Percentiles rank a stretch among this genome's conserved stretches.
phyloP scores from a whole-genome alignment of 306 rosid genomes.

The Elaeagnus macrophylla region DNA sequence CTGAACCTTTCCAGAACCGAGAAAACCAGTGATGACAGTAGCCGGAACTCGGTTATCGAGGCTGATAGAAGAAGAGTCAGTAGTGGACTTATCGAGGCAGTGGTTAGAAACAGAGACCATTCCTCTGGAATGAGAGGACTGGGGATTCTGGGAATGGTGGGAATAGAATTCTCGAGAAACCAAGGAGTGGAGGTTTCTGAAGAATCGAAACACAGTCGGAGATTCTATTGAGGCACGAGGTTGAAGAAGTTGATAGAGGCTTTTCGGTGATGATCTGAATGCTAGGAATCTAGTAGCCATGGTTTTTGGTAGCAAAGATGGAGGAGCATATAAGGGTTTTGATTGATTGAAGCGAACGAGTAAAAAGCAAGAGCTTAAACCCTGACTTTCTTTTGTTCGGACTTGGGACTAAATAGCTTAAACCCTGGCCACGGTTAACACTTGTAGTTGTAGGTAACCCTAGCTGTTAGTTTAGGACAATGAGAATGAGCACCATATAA shows the following conservation, averaged over 20 bases:
- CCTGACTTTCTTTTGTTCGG: too few relatives aligned
- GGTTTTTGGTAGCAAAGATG: background rate
- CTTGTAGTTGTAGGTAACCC: too few relatives aligned
- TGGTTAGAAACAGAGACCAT: slow-evolving; percentile 27
- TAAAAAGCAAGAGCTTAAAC: background rate
- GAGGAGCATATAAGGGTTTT: background rate
- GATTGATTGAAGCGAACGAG: background rate
- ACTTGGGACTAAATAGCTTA: too few relatives aligned
- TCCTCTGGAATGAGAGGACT: slow-evolving; percentile 26
- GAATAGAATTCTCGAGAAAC: slow-evolving; percentile 13
- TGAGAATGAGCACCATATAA: too few relatives aligned
- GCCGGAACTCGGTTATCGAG: slow-evolving; percentile 71
- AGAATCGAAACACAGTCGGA: slow-evolving; percentile 8
- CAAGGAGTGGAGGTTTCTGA: slow-evolving; percentile 23
- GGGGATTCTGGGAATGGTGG: slow-evolving; percentile 2
- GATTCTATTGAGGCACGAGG: slow-evolving; percentile 14
- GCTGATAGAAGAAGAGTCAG: slow-evolving; percentile 17
- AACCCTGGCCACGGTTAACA: too few relatives aligned
- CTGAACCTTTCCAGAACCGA: slow-evolving; percentile 82
- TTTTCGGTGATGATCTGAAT: slow-evolving; percentile 29
- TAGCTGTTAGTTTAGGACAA: too few relatives aligned
- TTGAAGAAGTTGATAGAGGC: slow-evolving; percentile 23
- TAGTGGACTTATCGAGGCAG: slow-evolving; percentile 12
- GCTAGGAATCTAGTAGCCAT: slow-evolving; percentile 33
- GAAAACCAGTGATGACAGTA: slow-evolving; percentile 81